A percentile compares a stretch with the other conserved stretches of the same genome.
Evolutionary conservation across 2,329 filamentous ascomycete species (phyloP).

Genomic region (Trichoderma sp.): DNA sequence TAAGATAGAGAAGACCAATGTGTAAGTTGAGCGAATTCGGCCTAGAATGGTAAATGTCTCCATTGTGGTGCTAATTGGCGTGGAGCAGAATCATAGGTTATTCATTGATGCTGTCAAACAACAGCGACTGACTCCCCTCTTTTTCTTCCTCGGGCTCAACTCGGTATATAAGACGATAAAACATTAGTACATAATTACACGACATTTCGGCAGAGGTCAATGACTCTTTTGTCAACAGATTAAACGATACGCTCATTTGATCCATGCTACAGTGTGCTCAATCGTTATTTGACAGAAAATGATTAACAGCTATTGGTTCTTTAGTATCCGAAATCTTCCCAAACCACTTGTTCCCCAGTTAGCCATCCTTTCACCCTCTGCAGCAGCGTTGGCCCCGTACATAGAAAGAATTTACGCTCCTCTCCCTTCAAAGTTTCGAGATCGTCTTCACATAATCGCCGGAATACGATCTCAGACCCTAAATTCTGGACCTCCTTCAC

Average conservation of each 20-base stretch:
- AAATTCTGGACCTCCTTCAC: slow-evolving; percentile 36
- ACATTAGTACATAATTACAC: not conserved
- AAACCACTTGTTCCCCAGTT: slow-evolving; percentile 51
- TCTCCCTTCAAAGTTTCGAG: slow-evolving; percentile 43
- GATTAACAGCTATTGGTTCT: too few species aligned
- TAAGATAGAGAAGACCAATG: not conserved
- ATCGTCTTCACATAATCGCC: slow-evolving; percentile 45
- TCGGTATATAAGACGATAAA: not conserved
- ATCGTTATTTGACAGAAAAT: too few species aligned
- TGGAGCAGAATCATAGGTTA: not conserved
- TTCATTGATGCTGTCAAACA: not conserved
- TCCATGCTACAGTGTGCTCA: not conserved
- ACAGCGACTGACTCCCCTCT: not conserved
- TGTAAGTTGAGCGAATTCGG: not conserved
- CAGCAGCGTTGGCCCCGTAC: slow-evolving; percentile 47
- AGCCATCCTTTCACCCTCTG: slow-evolving; percentile 54
- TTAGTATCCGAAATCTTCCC: slow-evolving; percentile 64
- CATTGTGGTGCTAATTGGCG: not conserved
- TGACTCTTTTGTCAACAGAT: not conserved
- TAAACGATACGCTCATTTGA: not conserved
- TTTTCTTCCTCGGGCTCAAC: not conserved
- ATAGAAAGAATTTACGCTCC: slow-evolving; percentile 53
- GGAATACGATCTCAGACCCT: slow-evolving; percentile 37
- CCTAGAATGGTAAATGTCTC: too few species aligned
- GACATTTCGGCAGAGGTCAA: not conserved